Base-by-base conservation (phyloP, 257 asterid species). In the Nemophila menziesii region DNA sequence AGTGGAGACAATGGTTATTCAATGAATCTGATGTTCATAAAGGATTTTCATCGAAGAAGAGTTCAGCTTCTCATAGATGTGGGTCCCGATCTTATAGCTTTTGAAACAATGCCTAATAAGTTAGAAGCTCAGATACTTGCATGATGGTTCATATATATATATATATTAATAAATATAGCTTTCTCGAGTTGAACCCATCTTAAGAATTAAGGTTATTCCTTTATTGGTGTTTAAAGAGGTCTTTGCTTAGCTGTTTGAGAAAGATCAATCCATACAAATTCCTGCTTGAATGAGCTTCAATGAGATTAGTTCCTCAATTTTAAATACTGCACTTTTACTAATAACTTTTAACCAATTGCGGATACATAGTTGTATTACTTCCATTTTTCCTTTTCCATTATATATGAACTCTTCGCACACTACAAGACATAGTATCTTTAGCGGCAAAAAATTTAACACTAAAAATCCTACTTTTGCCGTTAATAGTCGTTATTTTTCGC, bases 271-370 rank as follows among this genome's bases (percentile, higher is more conserved):
- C 62, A 73, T 81, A 41, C 57, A 60, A 18, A 51, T 74, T 56
- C 96, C 93, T 21, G 82, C 92, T 6, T 86, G 96, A 93, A 51
- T 86, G 53, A 63, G 92, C 58, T 86, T 81, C 79, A 86, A 81
- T 60, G n/a, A n/a, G n/a, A n/a, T n/a, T n/a, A n/a, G n/a, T n/a
- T n/a, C n/a, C n/a, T n/a, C n/a, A n/a, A n/a, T n/a, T n/a, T n/a
- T n/a, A n/a, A n/a, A n/a, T n/a, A n/a, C n/a, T n/a, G n/a, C n/a
- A n/a, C n/a, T n/a, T n/a, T n/a, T n/a, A n/a, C n/a, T n/a, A n/a
- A n/a, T n/a, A n/a, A n/a, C n/a, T n/a, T n/a, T n/a, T n/a, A n/a
- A n/a, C n/a, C n/a, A n/a, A n/a, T n/a, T n/a, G n/a, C n/a, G n/a
- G n/a, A n/a, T n/a, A n/a, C n/a, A n/a, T n/a, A n/a, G n/a, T n/a